These are phyloP conservation scores for Choiromyces venosus DNA, from an alignment of 495 filamentous ascomycete genomes.

Conservation along the genomic window DNA sequence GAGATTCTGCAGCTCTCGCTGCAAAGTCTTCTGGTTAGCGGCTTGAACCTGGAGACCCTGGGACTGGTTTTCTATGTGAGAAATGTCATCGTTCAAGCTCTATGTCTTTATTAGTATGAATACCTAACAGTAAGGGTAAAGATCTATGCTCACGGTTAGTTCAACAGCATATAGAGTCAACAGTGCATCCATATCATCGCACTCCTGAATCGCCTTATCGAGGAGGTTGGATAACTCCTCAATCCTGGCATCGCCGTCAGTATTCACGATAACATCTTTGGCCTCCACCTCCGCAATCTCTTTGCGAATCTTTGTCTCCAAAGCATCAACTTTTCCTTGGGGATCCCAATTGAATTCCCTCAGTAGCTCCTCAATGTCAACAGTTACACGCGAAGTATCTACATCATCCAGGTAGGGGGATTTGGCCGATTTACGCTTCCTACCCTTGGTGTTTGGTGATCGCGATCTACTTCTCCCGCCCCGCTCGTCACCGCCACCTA, in stretches of 20 bases:
- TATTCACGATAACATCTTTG: conserved; percentile 80
- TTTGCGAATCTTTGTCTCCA: conserved; percentile 75
- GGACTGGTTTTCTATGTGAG: conserved; percentile 93
- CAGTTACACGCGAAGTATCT: conserved; percentile 39
- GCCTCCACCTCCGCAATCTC: conserved; percentile 87
- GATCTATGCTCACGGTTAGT: conserved; percentile 63
- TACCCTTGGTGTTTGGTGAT: conserved; percentile 48
- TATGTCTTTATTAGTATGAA: conserved; percentile 48
- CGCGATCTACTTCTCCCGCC: conserved; percentile 28
- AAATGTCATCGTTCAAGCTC: conserved; percentile 91
- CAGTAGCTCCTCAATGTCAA: conserved; percentile 70
- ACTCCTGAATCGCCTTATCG: conserved; percentile 83
- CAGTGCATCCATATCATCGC: conserved; percentile 89
- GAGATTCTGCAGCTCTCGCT: conserved; percentile 74
- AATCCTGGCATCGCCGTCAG: conserved; percentile 84
- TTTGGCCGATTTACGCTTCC: conserved; percentile 63
- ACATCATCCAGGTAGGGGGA: conserved; percentile 48
- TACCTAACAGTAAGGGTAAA: neutral
- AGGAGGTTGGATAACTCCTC: conserved; percentile 75
- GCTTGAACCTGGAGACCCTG: conserved; percentile 95
- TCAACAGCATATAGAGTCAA: conserved; percentile 92
- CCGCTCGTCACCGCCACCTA: conserved; percentile 20
- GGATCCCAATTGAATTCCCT: conserved; percentile 89
- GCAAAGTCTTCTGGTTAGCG: conserved; percentile 91
- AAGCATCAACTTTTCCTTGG: conserved; percentile 69